Base-by-base conservation (phyloP, 371 early-diverging fungal genomes). In the Mucor piriformis region DNA sequence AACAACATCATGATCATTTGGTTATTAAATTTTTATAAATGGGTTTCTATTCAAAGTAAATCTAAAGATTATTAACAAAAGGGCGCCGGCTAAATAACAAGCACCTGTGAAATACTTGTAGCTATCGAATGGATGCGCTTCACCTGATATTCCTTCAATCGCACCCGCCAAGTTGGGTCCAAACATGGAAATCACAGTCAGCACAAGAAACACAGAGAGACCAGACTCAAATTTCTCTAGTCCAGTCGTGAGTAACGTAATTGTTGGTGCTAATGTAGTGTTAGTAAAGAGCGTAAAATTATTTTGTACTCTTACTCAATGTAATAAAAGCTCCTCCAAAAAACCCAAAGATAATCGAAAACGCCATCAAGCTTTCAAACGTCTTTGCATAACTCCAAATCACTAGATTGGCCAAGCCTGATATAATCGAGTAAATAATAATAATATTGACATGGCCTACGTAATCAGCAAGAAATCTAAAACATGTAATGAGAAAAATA, bases 331-430 rank as follows among this genome's bases (percentile, higher is more conserved):
- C 59, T 6, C 80, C 76, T 10, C 75, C 67, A 49, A 68, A 67
- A 23, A 74, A 61, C 1, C 81, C 81, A 57, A 67, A 79, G 2
- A 77, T 33, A 18, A 58, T 34, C 1, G 69, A 43, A 54, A 77
- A 81, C 1, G 61, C 67, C 29, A 67, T 58, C 24, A 83, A 46
- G 0, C 53, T 53, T 7, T 43, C 57, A 57, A 78, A 79, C 10
- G 49, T 60, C 18, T 27, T 61, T 13, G 82, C 71, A 59, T 80
- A 76, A 2, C 66, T 66, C 85, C 85, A 84, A 3, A 81, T 35
- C 1, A 79, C n/a, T 2, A 73, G 29, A 27, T 67, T 63, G 2
- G 63, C 47, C 10, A 72, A 6, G 0, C 77, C 70, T 12, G 75
- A 50, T 0, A 73, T 42, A 23, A 58, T 47, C 24, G 68, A 50